Percentiles rank a stretch among this genome's conserved stretches.
These are phyloP conservation scores for Ophiostoma novo-ulmi DNA, from an alignment of 2,329 filamentous ascomycete genomes.

Conservation along the genomic window DNA sequence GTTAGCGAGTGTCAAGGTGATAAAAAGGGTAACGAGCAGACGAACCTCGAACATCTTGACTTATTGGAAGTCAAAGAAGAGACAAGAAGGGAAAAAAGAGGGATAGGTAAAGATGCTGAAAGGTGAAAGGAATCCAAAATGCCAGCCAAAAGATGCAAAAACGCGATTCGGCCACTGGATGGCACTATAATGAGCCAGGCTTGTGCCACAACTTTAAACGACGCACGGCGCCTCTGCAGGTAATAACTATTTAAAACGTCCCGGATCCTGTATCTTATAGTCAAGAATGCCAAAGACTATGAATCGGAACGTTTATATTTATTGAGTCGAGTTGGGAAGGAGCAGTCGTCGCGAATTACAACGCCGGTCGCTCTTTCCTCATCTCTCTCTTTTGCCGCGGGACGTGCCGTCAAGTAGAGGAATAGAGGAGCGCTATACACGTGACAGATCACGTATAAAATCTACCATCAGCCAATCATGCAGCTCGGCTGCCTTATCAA, in stretches of 20 bases:
- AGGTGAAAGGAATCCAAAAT: background rate
- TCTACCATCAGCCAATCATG: background rate
- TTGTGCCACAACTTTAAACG: background rate
- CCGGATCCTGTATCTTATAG: background rate
- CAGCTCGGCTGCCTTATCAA: background rate
- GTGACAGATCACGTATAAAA: background rate
- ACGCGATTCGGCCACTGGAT: background rate
- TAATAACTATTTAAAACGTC: background rate
- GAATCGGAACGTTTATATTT: background rate
- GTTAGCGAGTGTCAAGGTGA: background rate
- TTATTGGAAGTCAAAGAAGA: background rate
- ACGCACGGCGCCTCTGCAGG: background rate
- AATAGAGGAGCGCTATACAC: background rate
- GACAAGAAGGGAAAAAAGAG: background rate
- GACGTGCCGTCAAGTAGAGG: too few relatives aligned
- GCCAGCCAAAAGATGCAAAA: background rate
- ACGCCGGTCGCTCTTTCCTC: background rate
- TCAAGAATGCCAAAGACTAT: background rate
- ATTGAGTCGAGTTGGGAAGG: background rate
- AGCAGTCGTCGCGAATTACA: background rate
- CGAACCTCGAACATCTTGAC: constrained; percentile 26
- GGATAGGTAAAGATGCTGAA: background rate
- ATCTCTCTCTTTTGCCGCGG: background rate
- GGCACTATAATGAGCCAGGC: background rate
- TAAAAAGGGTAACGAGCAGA: background rate